These are phyloP conservation scores for Limonomyces culmigenus DNA, from an alignment of 1,284 basidiomycete genomes.

Conservation along the genomic window DNA sequence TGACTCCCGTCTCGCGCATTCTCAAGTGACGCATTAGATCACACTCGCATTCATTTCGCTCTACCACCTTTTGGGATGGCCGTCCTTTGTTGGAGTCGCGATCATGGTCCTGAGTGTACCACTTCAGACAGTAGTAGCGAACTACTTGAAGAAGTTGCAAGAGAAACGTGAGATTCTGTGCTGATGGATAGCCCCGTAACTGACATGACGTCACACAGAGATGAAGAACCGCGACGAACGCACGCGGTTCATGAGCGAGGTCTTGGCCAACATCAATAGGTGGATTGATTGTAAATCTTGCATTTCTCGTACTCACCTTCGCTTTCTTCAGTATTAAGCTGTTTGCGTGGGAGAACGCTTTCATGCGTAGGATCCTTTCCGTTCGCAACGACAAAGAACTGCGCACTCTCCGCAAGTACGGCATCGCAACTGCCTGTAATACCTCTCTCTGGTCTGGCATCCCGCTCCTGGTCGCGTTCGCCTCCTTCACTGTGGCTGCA, in stretches of 20 bases:
- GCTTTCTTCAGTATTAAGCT: slow-evolving; percentile 45
- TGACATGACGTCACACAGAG: too few relatives aligned
- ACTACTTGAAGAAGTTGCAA: slow-evolving; percentile 66
- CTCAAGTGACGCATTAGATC: slow-evolving; percentile 28
- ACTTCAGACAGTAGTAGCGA: slow-evolving; percentile 64
- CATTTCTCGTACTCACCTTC: slow-evolving; percentile 1
- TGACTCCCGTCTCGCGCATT: not conserved
- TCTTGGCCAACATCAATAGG: slow-evolving; percentile 84
- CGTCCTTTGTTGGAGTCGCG: slow-evolving; percentile 81
- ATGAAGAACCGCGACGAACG: slow-evolving; percentile 83
- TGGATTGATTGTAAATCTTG: slow-evolving; percentile 9
- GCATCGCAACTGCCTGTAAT: slow-evolving; percentile 48
- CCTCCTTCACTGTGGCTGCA: slow-evolving; percentile 75
- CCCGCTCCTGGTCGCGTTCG: slow-evolving; percentile 71
- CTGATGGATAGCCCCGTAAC: too few relatives aligned
- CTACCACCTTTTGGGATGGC: slow-evolving; percentile 81
- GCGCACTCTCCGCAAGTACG: slow-evolving; percentile 68
- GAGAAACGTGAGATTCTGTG: too few relatives aligned
- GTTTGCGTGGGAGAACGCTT: slow-evolving; percentile 82
- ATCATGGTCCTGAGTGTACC: slow-evolving; percentile 81
- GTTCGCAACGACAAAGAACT: slow-evolving; percentile 82
- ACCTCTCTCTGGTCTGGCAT: slow-evolving; percentile 51
- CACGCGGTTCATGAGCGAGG: slow-evolving; percentile 64
- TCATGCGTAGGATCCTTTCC: slow-evolving; percentile 52
- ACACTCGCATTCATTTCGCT: slow-evolving; percentile 80